Conservation (phyloP, 805 yeast genomes). For the Yamadazyma kitorensis region DNA sequence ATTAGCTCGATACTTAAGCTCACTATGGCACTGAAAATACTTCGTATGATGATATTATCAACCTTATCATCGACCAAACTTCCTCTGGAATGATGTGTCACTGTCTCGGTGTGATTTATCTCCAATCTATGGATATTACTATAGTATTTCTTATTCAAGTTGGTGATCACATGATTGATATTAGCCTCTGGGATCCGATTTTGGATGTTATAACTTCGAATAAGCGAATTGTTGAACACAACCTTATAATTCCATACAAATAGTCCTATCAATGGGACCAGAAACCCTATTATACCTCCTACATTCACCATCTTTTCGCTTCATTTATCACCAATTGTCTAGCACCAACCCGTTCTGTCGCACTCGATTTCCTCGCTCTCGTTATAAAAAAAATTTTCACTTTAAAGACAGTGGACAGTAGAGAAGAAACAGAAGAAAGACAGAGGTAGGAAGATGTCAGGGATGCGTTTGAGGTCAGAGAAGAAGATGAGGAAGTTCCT, state of each 20-base stretch:
- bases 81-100: background rate
- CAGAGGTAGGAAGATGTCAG: constrained; percentile 8
- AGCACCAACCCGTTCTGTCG: too few species aligned
- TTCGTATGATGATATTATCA: constrained; percentile 3
- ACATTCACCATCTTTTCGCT: too few species aligned
- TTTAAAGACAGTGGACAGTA: too few species aligned
- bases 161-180: constrained; percentile 14
- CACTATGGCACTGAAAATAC: constrained; percentile 26
- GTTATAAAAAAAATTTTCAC: too few species aligned
- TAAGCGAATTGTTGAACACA: constrained; percentile 15
- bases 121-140: constrained; percentile 1
- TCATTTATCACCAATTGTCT: too few species aligned
- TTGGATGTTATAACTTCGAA: constrained; percentile 13
- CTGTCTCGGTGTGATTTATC: constrained; percentile 11
- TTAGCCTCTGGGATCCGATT: constrained; percentile 14
- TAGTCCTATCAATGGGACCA: constrained; percentile 2
- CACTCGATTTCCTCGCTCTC: too few species aligned
- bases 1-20: constrained; percentile 32
- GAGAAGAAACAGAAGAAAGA: too few species aligned
- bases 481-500: constrained; percentile 47
- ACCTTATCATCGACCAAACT: background rate
- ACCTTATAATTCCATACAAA: constrained; percentile 4
- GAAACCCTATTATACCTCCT: constrained; percentile 3
- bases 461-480: constrained; percentile 40
- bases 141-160: constrained; percentile 15